These are phyloP conservation scores for Ophiostoma fasciatum DNA, from an alignment of 2,329 filamentous ascomycete genomes.

Conservation along the genomic window DNA sequence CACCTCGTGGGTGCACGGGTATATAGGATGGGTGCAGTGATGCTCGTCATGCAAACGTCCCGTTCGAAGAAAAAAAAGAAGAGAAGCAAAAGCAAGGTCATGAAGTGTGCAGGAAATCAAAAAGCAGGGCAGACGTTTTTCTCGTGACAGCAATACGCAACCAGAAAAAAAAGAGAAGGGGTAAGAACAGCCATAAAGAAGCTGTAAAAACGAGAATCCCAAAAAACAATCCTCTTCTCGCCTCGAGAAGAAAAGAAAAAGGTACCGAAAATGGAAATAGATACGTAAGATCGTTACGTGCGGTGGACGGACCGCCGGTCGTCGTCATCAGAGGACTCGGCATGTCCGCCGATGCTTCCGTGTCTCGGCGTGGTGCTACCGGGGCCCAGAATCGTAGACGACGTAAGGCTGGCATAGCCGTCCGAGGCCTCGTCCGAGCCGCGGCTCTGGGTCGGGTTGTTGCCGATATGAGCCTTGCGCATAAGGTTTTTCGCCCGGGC, in stretches of 20 bases:
- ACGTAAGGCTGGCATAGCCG: slow-evolving; percentile 30
- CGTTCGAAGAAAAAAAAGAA: background rate
- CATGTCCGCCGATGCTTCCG: slow-evolving; percentile 8
- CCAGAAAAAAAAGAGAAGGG: background rate
- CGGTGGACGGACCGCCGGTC: slow-evolving; percentile 6
- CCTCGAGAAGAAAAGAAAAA: slow-evolving; percentile 8
- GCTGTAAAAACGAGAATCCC: background rate
- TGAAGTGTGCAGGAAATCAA: background rate
- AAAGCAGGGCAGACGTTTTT: background rate
- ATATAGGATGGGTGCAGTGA: background rate
- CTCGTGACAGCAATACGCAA: too few species aligned
- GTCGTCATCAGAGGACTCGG: slow-evolving; percentile 11
- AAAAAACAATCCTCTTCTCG: too few species aligned
- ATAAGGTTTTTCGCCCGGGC: slow-evolving; percentile 28
- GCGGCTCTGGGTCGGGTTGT: slow-evolving; percentile 11
- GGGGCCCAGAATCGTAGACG: slow-evolving; percentile 27
- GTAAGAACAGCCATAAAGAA: background rate
- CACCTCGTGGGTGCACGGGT: slow-evolving; percentile 1
- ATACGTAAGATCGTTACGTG: background rate
- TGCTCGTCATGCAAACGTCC: background rate
- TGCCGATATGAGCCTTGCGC: slow-evolving; percentile 33
- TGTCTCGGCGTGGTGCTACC: slow-evolving; percentile 17
- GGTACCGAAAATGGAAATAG: too few species aligned
- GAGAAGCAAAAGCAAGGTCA: background rate
- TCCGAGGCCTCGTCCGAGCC: slow-evolving; percentile 27